Evolutionary conservation across 805 yeast genomes (phyloP), one percentile per base, ranked within the genome.

Genomic region (Saccharomycopsis sp.): DNA sequence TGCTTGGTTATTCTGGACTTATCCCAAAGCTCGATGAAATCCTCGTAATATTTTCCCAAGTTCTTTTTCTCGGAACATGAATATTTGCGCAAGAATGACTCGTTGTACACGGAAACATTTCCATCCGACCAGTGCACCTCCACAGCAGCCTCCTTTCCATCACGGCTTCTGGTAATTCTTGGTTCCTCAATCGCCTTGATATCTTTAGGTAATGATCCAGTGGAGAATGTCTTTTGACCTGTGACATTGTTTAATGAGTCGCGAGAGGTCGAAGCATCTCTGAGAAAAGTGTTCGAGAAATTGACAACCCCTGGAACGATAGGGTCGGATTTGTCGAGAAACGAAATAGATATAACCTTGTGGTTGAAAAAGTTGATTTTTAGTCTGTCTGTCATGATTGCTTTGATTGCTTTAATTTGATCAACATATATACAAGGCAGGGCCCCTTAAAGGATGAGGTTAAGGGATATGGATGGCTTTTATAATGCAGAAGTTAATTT

Each of bases 191-290:
- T 60, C 0, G 85, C 75, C 7, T 63, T 63, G 40, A 77, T 69
- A 16, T 67, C 63, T 12, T 63, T 53, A 53, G 66, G 64, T 55
- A 79, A 68, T 56, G 75, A 66, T 1, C 80, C 82, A 0, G 90
- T 83, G 18, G 86, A 78, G 69, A 85, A 83, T 18, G 76, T 65
- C 66, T 84, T 86, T 65, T 87, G 92, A 16, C 77, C 76, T 0
- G 88, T 78, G 24, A 68, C 64, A 2, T 73, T 70, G 62, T 87
- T 87, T 2, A 85, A 73, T 0, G 87, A 80, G 9, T 63, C 64
- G 0, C 70, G 60, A 15, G 79, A 70, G 3, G 68, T 66, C 51
- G 89, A 83, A 0, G 89, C 75, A 64, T 87, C 94, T 64, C 91
- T 75, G 23, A 87, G 72, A 62, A 87, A 85, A 1, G 78, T 68